These are phyloP conservation scores for thale cress (Arabidopsis thaliana) DNA, from an alignment of 345 rosid species.

Conservation along the genomic window DNA sequence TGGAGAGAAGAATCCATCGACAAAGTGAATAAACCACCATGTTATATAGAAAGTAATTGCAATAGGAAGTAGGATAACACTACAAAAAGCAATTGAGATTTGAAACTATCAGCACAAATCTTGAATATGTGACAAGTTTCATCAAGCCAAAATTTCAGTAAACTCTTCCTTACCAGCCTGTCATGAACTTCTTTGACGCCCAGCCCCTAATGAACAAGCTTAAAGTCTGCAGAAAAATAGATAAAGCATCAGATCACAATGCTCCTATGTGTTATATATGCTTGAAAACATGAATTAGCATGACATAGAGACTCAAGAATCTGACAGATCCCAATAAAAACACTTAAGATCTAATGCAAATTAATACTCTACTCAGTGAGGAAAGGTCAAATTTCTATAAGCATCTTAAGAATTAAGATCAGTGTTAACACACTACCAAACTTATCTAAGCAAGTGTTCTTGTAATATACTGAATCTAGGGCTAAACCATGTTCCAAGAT, in stretches of 20 bases:
- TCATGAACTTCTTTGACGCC: constrained; percentile 99
- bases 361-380: constrained; percentile 7
- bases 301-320: neutral
- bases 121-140: no score
- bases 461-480: constrained; percentile 29
- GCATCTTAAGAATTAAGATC: no score
- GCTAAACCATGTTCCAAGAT: constrained; percentile 30
- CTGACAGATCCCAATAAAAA: constrained; percentile 1
- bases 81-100: constrained; percentile 44
- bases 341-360: constrained; percentile 18
- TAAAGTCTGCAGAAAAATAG: constrained; percentile 64
- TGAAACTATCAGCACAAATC: no score
- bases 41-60: constrained; percentile 94
- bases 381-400: no score
- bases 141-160: no score
- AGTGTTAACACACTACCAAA: neutral
- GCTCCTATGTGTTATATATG: neutral
- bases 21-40: constrained; percentile 99
- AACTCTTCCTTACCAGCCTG: constrained; percentile 74
- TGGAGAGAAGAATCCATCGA: constrained; percentile 98
- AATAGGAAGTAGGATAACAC: constrained; percentile 95
- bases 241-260: constrained; percentile 23
- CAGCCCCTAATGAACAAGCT: constrained; percentile 91
- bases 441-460: constrained; percentile 22
- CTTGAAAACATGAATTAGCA: constrained; percentile 5